Conservation (phyloP, 495 filamentous ascomycete species). For the Mycothermus thermophilus region DNA sequence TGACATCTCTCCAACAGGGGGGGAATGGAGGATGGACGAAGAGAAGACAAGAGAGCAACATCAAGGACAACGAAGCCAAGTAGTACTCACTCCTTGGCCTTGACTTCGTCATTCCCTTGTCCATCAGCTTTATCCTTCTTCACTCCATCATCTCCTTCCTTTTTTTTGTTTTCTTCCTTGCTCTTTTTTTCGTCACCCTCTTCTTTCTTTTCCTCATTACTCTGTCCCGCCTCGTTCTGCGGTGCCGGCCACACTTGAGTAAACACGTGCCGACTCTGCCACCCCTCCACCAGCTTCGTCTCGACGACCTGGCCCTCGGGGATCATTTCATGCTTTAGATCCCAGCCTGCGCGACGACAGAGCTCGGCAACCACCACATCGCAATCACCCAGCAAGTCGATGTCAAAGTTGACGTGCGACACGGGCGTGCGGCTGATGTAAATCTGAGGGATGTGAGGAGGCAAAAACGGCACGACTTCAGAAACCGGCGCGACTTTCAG, state of each 20-base stretch:
- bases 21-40: neutral
- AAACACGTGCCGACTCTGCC: slow-evolving; percentile 51
- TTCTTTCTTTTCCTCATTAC: slow-evolving; percentile 3
- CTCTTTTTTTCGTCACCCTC: neutral
- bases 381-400: slow-evolving; percentile 87
- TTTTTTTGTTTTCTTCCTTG: neutral
- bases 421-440: slow-evolving; percentile 86
- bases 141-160: neutral
- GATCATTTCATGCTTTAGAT: slow-evolving; percentile 80
- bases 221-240: neutral
- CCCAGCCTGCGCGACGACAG: slow-evolving; percentile 73
- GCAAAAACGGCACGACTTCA: slow-evolving; percentile 73
- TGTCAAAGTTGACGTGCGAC: slow-evolving; percentile 82
- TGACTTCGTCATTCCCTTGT: neutral
- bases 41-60: neutral
- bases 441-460: slow-evolving; percentile 72
- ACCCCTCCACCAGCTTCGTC: slow-evolving; percentile 45
- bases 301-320: slow-evolving; percentile 49
- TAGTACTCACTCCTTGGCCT: neutral
- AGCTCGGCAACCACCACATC: slow-evolving; percentile 85
- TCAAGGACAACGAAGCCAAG: neutral
- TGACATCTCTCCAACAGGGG: neutral
- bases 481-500: slow-evolving; percentile 91
- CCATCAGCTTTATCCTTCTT: neutral
- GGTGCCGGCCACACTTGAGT: slow-evolving; percentile 15